Percentiles rank a stretch among this genome's conserved stretches.
These are phyloP conservation scores for Candida vaughaniae DNA, from an alignment of 805 yeast species.

Conservation along the genomic window DNA sequence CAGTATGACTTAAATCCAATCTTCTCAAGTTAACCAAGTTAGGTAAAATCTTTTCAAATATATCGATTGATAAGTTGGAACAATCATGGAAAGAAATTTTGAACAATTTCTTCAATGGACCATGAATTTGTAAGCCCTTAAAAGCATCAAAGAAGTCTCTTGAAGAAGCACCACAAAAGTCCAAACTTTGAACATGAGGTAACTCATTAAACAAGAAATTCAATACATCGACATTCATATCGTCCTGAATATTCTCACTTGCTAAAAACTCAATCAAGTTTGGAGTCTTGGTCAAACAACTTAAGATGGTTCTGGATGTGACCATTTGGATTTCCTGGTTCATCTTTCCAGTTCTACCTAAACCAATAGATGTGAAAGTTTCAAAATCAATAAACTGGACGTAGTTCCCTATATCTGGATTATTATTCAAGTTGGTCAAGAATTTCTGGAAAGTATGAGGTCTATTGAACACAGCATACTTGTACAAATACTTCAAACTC, in stretches of 20 bases:
- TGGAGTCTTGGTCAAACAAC: constrained; percentile 62
- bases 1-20: constrained; percentile 80
- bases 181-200: constrained; percentile 63
- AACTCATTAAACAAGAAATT: constrained; percentile 52
- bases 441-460: constrained; percentile 79
- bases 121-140: constrained; percentile 35
- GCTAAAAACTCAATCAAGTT: constrained; percentile 77
- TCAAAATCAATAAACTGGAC: constrained; percentile 82
- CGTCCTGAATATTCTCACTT: constrained; percentile 82
- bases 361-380: constrained; percentile 84
- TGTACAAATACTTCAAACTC: constrained; percentile 57
- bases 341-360: constrained; percentile 88
- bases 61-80: constrained; percentile 64
- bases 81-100: constrained; percentile 84
- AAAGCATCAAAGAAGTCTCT: constrained; percentile 60
- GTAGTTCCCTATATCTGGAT: constrained; percentile 51
- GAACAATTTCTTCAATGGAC: constrained; percentile 23
- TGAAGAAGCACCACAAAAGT: constrained; percentile 86
- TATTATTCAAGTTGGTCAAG: constrained; percentile 47
- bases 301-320: constrained; percentile 66
- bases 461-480: constrained; percentile 71
- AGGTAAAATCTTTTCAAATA: constrained; percentile 57
- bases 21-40: constrained; percentile 56
- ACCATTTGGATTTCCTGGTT: constrained; percentile 90
- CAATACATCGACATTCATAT: constrained; percentile 62